phyloP scores from a whole-genome alignment of 2,329 filamentous ascomycete genomes.

The Zymoseptoria brevis region DNA sequence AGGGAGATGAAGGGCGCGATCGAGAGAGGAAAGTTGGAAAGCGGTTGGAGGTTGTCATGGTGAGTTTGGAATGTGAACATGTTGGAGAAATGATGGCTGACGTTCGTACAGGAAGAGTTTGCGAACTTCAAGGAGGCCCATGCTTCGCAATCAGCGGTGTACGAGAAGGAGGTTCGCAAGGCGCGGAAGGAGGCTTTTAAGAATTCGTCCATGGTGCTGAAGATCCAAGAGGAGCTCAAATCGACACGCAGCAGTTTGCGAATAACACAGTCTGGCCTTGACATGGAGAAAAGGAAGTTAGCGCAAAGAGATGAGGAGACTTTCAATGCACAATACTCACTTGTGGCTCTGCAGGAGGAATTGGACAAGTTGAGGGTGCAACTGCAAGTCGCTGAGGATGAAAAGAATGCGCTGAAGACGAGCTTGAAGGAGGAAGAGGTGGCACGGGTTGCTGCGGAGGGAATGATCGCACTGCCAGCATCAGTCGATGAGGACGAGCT shows the following conservation, averaged over 20 bases:
- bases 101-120: slow-evolving; percentile 53
- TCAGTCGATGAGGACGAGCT: slow-evolving; percentile 51
- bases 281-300: slow-evolving; percentile 56
- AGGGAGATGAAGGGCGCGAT: slow-evolving; percentile 58
- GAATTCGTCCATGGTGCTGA: slow-evolving; percentile 60
- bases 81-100: not conserved
- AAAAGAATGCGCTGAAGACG: slow-evolving; percentile 66
- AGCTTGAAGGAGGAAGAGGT: slow-evolving; percentile 67
- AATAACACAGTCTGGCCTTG: slow-evolving; percentile 51
- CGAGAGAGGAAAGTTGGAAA: slow-evolving; percentile 60
- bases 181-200: slow-evolving; percentile 68
- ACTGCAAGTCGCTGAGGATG: slow-evolving; percentile 59
- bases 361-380: slow-evolving; percentile 56
- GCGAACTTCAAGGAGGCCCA: slow-evolving; percentile 58
- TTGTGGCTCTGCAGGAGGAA: slow-evolving; percentile 59
- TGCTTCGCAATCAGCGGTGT: slow-evolving; percentile 37
- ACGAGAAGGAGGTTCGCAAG: slow-evolving; percentile 66
- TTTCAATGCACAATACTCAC: slow-evolving; percentile 58
- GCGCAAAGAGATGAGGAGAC: slow-evolving; percentile 60
- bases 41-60: slow-evolving; percentile 61
- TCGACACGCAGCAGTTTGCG: slow-evolving; percentile 48
- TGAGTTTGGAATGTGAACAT: slow-evolving; percentile 37
- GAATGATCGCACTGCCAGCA: slow-evolving; percentile 56
- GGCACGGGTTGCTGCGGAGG: slow-evolving; percentile 63
- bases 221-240: slow-evolving; percentile 67